Evolutionary conservation across 768 basidiomycete genomes (phyloP).

Genomic region (Auriculariales sp.): DNA sequence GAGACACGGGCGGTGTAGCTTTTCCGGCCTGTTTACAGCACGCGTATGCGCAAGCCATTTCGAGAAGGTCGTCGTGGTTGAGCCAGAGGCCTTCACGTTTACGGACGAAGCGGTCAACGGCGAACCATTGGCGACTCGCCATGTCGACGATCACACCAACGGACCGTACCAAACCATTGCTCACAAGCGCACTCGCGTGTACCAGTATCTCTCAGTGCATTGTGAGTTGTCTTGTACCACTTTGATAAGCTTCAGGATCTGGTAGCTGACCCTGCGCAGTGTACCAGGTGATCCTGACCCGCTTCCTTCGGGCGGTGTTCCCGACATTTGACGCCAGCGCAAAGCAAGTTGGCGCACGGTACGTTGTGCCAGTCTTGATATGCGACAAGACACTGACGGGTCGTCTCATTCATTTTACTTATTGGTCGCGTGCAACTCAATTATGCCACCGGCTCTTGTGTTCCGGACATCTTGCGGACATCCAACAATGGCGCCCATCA

Average conservation of each 20-base stretch:
- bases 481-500: no score
- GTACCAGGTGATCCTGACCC: neutral
- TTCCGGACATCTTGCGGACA: no score
- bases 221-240: slow-evolving; percentile 3
- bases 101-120: slow-evolving; percentile 9
- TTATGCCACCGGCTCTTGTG: no score
- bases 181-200: slow-evolving; percentile 11
- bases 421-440: no score
- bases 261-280: neutral
- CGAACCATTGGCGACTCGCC: slow-evolving; percentile 5
- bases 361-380: neutral
- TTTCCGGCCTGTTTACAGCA: slow-evolving; percentile 19
- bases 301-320: neutral
- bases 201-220: slow-evolving; percentile 16
- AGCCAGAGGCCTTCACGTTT: slow-evolving; percentile 16
- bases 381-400: no score
- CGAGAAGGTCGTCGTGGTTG: slow-evolving; percentile 18
- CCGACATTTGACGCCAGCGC: neutral
- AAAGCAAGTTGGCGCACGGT: neutral
- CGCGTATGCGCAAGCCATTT: slow-evolving; percentile 20
- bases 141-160: slow-evolving; percentile 5
- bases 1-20: slow-evolving; percentile 12
- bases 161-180: slow-evolving; percentile 7
- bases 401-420: no score
- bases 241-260: neutral